A percentile compares a stretch with the other conserved stretches of the same genome.
These are phyloP conservation scores for Aspergillus awamori DNA, from an alignment of 2,329 filamentous ascomycete genomes.

Conservation along the genomic window DNA sequence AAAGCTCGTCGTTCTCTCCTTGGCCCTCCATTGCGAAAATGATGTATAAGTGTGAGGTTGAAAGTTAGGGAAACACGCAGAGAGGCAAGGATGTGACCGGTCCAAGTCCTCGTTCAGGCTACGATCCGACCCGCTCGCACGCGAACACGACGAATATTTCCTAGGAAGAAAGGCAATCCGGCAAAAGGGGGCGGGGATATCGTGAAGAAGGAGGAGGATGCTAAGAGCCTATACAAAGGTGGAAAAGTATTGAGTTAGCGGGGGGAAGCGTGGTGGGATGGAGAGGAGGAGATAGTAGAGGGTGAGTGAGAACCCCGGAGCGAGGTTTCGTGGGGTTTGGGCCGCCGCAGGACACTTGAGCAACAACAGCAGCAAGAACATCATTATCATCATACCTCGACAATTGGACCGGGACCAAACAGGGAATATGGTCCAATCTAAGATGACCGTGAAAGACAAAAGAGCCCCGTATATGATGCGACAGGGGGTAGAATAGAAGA, in stretches of 20 bases:
- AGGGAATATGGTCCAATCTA: constrained; percentile 9
- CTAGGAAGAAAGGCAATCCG: constrained; percentile 11
- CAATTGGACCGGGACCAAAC: constrained; percentile 25
- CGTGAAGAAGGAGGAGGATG: constrained; percentile 20
- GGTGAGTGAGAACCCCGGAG: constrained; percentile 30
- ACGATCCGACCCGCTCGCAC: constrained; percentile 31
- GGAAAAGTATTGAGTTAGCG: constrained; percentile 21
- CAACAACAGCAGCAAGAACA: constrained; percentile 22
- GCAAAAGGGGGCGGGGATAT: constrained; percentile 20
- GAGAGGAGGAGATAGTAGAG: constrained; percentile 26
- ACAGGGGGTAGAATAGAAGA: constrained; percentile 1
- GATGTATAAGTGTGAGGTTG: constrained; percentile 24
- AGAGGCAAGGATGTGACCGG: constrained; percentile 32
- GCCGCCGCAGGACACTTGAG: constrained; percentile 37
- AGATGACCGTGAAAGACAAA: constrained; percentile 12
- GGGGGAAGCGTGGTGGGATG: constrained; percentile 24
- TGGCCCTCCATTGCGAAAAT: constrained; percentile 79
- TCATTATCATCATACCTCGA: constrained; percentile 27
- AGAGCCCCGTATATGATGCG: constrained; percentile 3
- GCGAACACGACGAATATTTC: constrained; percentile 27
- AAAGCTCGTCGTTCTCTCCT: constrained; percentile 96
- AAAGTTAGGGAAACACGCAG: constrained; percentile 25
- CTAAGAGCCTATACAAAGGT: constrained; percentile 18
- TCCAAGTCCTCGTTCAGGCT: constrained; percentile 37
- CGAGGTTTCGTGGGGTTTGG: constrained; percentile 45